Conservation (phyloP, 2,329 filamentous ascomycete species). For the Tolypocladium amazonense region DNA sequence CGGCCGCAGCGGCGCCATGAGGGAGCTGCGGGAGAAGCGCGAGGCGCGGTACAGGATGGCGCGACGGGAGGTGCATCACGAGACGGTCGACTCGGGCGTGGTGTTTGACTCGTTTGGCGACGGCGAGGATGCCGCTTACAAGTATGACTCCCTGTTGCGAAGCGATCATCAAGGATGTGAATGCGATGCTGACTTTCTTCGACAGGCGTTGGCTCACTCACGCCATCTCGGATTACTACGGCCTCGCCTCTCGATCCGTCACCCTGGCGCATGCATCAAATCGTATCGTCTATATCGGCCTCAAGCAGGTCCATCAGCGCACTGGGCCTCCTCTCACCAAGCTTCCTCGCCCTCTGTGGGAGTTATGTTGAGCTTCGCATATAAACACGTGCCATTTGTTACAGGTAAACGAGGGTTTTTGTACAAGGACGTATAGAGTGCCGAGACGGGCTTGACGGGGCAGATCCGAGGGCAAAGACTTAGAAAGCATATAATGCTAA, state of each 20-base stretch:
- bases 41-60: slow-evolving; percentile 35
- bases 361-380: slow-evolving; percentile 35
- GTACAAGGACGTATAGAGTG: not conserved
- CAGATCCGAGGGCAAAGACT: not conserved
- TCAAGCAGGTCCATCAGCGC: slow-evolving; percentile 37
- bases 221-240: slow-evolving; percentile 86
- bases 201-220: slow-evolving; percentile 85
- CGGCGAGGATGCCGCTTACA: slow-evolving; percentile 70
- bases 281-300: slow-evolving; percentile 73
- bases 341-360: slow-evolving; percentile 54
- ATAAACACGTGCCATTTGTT: too few relatives aligned
- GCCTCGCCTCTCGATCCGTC: slow-evolving; percentile 72
- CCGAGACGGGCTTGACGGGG: not conserved
- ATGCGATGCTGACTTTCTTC: slow-evolving; percentile 1
- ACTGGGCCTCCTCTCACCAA: slow-evolving; percentile 17
- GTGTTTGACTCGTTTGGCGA: slow-evolving; percentile 72
- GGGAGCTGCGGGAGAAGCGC: slow-evolving; percentile 24
- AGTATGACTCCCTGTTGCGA: slow-evolving; percentile 40
- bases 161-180: not conserved
- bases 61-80: slow-evolving; percentile 41
- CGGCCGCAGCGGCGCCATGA: slow-evolving; percentile 55
- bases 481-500: not conserved
- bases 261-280: slow-evolving; percentile 59
- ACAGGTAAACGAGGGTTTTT: not conserved
- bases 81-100: slow-evolving; percentile 52